Percentiles rank a stretch among this genome's conserved stretches.
Conservation (phyloP, 495 filamentous ascomycete species). For the Chaetomium cochliodes region DNA sequence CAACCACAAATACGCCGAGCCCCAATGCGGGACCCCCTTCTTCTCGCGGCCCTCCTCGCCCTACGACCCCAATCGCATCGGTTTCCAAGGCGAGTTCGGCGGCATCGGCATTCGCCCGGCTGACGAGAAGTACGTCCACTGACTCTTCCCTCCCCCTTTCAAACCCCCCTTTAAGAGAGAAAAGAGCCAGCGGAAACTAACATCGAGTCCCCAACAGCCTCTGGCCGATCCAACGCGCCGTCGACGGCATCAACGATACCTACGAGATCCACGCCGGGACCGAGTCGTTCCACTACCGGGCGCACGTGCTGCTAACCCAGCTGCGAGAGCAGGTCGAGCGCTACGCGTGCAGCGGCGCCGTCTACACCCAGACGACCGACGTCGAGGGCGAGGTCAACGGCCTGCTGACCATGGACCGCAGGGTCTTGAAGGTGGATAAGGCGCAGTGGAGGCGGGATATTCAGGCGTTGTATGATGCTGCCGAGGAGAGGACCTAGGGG, state of each 20-base stretch:
- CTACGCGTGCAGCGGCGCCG: conserved; percentile 58
- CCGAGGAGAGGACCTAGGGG: conserved; percentile 27
- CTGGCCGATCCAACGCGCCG: conserved; percentile 59
- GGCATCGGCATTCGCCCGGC: conserved; percentile 63
- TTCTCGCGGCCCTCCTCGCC: conserved; percentile 56
- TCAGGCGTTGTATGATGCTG: conserved; percentile 56
- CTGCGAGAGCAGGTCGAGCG: conserved; percentile 56
- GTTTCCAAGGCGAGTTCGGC: conserved; percentile 67
- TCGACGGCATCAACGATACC: conserved; percentile 60
- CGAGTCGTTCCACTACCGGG: conserved; percentile 66
- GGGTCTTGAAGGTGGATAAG: conserved; percentile 52
- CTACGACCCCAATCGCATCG: conserved; percentile 60
- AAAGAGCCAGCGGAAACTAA: too few species aligned
- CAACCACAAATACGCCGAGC: conserved; percentile 70
- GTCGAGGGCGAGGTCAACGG: conserved; percentile 76
- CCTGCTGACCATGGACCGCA: conserved; percentile 64
- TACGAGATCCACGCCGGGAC: conserved; percentile 61
- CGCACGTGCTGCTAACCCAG: conserved; percentile 51
- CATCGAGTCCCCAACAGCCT: too few species aligned
- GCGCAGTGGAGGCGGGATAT: conserved; percentile 62
- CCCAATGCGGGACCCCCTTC: conserved; percentile 66
- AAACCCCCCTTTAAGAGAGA: not conserved
- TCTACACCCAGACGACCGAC: conserved; percentile 68
- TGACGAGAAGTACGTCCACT: conserved; percentile 41
- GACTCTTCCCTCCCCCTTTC: not conserved